These are phyloP conservation scores for Senna tora DNA, from an alignment of 306 rosid genomes.

Conservation along the genomic window DNA sequence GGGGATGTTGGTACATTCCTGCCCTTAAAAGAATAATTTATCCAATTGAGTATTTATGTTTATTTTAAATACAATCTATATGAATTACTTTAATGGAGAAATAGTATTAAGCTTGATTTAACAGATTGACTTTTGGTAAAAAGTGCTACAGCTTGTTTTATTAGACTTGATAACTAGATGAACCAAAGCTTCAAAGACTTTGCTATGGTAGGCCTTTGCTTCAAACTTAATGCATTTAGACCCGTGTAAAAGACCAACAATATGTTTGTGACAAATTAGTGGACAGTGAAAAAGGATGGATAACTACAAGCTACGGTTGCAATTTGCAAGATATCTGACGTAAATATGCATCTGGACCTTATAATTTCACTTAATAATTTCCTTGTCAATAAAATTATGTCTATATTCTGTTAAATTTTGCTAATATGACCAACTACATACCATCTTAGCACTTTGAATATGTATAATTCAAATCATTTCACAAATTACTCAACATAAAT, in stretches of 20 bases:
- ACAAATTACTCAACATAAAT: too few relatives aligned
- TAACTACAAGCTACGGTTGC: too few relatives aligned
- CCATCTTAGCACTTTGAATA: too few relatives aligned
- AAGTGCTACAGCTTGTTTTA: neutral
- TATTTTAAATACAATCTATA: neutral
- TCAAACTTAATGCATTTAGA: slow-evolving; percentile 4
- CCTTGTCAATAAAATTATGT: too few relatives aligned
- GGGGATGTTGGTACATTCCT: slow-evolving; percentile 73
- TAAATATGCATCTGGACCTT: slow-evolving; percentile 15
- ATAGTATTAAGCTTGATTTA: neutral
- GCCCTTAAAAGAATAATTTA: slow-evolving; percentile 31
- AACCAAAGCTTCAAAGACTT: neutral
- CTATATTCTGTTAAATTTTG: too few relatives aligned
- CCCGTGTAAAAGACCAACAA: slow-evolving; percentile 14
- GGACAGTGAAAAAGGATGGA: slow-evolving; percentile 2
- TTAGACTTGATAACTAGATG: neutral
- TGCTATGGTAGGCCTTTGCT: neutral
- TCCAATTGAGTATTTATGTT: neutral
- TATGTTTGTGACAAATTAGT: neutral
- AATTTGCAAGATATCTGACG: slow-evolving; percentile 21
- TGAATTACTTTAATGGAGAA: neutral
- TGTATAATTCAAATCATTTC: too few relatives aligned
- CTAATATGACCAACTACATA: too few relatives aligned
- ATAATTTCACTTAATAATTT: too few relatives aligned
- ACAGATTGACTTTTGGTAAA: neutral